A percentile compares a stretch with the other conserved stretches of the same genome.
Evolutionary conservation across 345 rosid species (phyloP).

Genomic region (Citrus trifoliata): DNA sequence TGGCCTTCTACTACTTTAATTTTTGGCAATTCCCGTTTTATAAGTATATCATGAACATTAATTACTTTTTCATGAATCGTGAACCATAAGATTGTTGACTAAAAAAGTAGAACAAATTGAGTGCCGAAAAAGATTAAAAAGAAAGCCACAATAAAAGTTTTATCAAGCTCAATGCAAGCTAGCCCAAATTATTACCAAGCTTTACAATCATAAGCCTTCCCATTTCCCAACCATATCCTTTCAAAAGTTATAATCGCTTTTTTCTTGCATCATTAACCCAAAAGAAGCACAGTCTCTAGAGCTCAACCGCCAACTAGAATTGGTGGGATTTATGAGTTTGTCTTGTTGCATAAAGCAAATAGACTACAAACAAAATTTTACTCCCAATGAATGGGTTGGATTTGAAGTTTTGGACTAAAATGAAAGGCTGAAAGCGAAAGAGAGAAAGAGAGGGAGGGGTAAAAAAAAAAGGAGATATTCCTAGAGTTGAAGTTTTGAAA

Average conservation of each 20-base stretch:
- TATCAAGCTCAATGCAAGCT: background rate
- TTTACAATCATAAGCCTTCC: background rate
- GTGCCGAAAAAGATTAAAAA: background rate
- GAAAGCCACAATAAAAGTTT: background rate
- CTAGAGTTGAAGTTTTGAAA: background rate
- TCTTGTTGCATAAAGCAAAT: background rate
- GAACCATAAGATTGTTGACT: background rate
- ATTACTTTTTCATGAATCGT: background rate
- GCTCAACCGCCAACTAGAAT: background rate
- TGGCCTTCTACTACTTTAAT: no score
- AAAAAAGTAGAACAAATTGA: background rate
- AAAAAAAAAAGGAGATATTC: background rate
- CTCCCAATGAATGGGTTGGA: background rate
- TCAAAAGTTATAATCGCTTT: background rate
- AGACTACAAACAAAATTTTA: background rate
- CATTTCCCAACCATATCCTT: conserved; percentile 1
- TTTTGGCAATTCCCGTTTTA: no score
- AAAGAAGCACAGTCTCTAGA: background rate
- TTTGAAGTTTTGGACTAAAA: background rate
- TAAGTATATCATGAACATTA: no score
- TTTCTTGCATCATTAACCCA: background rate
- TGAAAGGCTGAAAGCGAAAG: background rate
- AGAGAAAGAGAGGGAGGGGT: background rate
- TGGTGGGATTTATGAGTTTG: background rate
- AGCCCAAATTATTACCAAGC: background rate